A percentile compares a stretch with the other conserved stretches of the same genome.
Evolutionary conservation across 257 asterid species (phyloP).

Genomic region (Solanum chmielewskii): DNA sequence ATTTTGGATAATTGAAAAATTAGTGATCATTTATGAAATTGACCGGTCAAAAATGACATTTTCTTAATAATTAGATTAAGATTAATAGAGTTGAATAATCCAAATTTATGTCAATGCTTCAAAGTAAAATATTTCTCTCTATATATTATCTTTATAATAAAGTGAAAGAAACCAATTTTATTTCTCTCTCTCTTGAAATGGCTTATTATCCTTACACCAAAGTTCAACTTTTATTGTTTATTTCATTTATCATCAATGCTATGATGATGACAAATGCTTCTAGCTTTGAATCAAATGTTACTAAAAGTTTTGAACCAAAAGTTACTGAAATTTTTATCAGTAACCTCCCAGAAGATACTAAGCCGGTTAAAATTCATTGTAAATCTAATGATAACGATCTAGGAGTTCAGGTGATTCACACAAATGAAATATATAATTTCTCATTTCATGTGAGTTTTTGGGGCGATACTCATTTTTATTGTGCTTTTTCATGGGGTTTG

Average conservation of each 20-base stretch:
- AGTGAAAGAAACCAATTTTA: not conserved
- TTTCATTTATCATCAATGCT: not conserved
- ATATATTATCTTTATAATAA: not conserved
- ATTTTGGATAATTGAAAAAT: not conserved
- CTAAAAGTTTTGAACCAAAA: not conserved
- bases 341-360: not conserved
- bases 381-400: not conserved
- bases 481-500: not conserved
- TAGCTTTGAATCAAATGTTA: not conserved
- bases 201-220: not conserved
- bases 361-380: not conserved
- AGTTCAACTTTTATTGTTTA: not conserved
- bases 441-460: not conserved
- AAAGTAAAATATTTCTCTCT: not conserved
- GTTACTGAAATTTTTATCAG: not conserved
- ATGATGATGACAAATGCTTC: not conserved
- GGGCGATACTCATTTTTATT: not conserved
- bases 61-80: not conserved
- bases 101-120: not conserved
- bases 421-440: not conserved
- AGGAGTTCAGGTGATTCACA: not conserved
- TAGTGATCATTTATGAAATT: not conserved
- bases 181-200: not conserved
- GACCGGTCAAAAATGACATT: not conserved
- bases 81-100: not conserved